phyloP scores from a whole-genome alignment of 2,329 filamentous ascomycete species.

The Xylariaceae sp. region DNA sequence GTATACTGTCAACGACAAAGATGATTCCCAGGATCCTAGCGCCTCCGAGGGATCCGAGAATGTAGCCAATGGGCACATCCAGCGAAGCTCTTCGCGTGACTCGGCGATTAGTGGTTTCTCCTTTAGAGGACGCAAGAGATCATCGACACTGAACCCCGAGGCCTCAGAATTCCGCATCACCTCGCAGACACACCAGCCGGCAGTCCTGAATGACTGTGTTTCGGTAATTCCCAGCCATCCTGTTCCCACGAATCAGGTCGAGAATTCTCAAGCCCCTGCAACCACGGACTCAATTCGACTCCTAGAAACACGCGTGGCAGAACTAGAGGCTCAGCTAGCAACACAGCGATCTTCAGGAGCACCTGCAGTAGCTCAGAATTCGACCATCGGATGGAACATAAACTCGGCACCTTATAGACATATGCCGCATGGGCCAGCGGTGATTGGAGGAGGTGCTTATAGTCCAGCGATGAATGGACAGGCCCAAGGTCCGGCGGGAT shows the following conservation, averaged over 20 bases:
- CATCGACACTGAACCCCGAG: slow-evolving; percentile 33
- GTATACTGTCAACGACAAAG: slow-evolving; percentile 17
- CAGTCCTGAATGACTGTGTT: background rate
- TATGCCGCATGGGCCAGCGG: background rate
- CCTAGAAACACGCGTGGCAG: slow-evolving; percentile 24
- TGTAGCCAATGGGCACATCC: background rate
- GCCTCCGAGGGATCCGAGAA: background rate
- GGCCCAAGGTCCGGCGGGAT: background rate
- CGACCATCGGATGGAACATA: slow-evolving; percentile 1
- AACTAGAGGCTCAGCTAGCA: slow-evolving; percentile 24
- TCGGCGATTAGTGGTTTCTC: slow-evolving; percentile 28
- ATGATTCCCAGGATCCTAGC: background rate
- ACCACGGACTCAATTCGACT: slow-evolving; percentile 13
- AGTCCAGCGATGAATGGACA: slow-evolving; percentile 9
- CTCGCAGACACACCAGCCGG: slow-evolving; percentile 1
- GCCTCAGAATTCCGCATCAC: slow-evolving; percentile 34
- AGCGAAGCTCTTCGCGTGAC: slow-evolving; percentile 23
- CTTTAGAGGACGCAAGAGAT: slow-evolving; percentile 13
- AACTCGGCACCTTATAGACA: background rate
- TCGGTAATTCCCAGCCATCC: background rate
- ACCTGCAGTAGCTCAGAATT: slow-evolving; percentile 5
- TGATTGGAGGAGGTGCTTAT: background rate
- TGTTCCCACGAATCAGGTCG: background rate
- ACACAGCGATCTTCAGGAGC: slow-evolving; percentile 1
- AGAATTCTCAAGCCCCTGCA: background rate